A percentile compares a stretch with the other conserved stretches of the same genome.
phyloP scores from a whole-genome alignment of 306 rosid species.

The Citrullus amarus region DNA sequence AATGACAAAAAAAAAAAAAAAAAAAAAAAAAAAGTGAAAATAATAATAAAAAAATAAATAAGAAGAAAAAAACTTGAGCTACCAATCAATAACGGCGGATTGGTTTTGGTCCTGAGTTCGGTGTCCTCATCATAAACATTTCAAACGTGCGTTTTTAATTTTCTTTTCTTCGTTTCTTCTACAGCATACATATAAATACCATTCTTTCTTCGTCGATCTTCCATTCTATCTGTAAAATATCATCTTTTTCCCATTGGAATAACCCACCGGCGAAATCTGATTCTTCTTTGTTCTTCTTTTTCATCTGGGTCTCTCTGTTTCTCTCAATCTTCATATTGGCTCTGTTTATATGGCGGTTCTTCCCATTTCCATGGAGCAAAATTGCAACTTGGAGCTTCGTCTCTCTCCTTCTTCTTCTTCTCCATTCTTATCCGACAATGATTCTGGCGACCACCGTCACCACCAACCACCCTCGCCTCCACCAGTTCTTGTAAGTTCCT shows the following conservation, averaged over 20 bases:
- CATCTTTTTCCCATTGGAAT: background rate
- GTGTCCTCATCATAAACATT: background rate
- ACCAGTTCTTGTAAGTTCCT: background rate
- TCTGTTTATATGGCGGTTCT: background rate
- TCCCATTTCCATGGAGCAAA: conserved; percentile 23
- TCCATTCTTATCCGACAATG: background rate
- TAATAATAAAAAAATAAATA: background rate
- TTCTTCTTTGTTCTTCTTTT: background rate
- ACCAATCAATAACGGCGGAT: background rate
- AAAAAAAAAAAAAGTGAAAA: too few relatives aligned
- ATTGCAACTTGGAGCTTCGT: conserved; percentile 54
- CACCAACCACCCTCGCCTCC: background rate
- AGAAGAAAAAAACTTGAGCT: background rate
- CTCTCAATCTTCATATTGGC: background rate
- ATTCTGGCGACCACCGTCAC: background rate
- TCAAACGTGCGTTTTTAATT: background rate
- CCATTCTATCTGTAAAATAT: background rate
- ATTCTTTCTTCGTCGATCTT: background rate
- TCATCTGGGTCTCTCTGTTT: background rate
- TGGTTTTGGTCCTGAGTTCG: background rate
- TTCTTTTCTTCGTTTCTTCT: background rate
- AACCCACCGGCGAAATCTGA: background rate
- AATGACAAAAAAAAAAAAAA: background rate
- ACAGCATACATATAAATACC: background rate
- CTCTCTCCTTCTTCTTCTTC: conserved; percentile 27